Base-by-base conservation (phyloP, 2,329 filamentous ascomycete genomes). In the Verticillium nubilum region DNA sequence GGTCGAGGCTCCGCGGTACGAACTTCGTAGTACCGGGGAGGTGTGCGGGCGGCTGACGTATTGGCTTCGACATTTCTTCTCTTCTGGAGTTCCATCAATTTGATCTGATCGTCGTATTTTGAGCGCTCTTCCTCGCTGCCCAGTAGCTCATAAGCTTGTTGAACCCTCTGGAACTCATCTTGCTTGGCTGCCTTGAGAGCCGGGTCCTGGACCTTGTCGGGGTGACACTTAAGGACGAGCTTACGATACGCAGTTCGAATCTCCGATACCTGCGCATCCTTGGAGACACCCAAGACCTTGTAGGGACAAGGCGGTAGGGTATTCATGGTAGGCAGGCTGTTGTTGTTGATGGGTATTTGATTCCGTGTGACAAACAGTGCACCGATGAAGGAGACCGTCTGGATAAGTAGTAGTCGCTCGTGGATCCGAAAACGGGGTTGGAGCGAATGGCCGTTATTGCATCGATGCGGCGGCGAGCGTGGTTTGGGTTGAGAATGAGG, bases 131-230 rank as follows among this genome's bases (percentile, higher is more conserved):
- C 80, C 28, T 94, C 89, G 70, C 97, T 88, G 68, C 86, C 90
- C 62, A 99, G 84, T 29, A 95, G 80, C 74, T 98, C 95, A 75
- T 97, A 99, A 56, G 95, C 93, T 67, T 93, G 86, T 73, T 97
- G 93, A 33, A 98, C 91, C 71, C 86, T 87, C 74, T 97, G 92
- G 69, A 98, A 99, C 74, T 96, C 88, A 67, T 92, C 88, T 67
- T 90, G 86, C 73, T 93, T 96, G 67, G 86, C 78, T 61, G 86
- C 85, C 75, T 95, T 96, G 68, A 90, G 79, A 17, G 85, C 79
- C 58, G 88, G 86, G 68, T 96, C 85, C 65, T 92, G 88, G 63
- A 96, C 86, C 77, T 97, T 96, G 80, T 97, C 93, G 33, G 93
- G 93, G 67, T 97, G 93, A 70, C 89, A 93, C 73, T 90, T 92